Evolutionary conservation across 768 basidiomycete genomes (phyloP).

Genomic region (Tulasnella calospora): DNA sequence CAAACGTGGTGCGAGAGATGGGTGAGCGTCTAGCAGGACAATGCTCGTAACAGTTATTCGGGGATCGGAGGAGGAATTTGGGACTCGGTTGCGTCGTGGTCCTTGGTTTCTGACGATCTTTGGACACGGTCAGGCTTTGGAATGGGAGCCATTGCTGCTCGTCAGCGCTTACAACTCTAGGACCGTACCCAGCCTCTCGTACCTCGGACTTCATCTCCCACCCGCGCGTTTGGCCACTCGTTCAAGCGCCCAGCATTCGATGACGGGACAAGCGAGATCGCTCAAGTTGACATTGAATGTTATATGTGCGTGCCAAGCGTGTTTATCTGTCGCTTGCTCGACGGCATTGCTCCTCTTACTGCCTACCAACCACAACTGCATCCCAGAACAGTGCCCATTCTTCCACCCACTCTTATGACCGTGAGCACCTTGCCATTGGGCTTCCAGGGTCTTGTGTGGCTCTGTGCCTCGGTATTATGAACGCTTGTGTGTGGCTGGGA

Average conservation of each 20-base stretch:
- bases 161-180: not conserved
- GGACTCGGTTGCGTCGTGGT: not conserved
- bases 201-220: not conserved
- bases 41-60: not conserved
- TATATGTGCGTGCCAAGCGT: no score
- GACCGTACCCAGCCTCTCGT: not conserved
- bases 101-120: not conserved
- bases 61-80: not conserved
- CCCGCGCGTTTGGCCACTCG: no score
- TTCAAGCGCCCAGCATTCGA: no score
- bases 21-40: not conserved
- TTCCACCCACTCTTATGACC: not conserved
- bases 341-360: no score
- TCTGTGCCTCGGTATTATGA: not conserved
- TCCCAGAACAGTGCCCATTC: not conserved
- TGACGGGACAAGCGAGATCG: no score
- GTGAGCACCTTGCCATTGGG: not conserved
- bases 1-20: not conserved
- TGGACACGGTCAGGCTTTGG: not conserved
- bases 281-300: no score
- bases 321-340: no score
- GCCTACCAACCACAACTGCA: not conserved
- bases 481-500: not conserved
- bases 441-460: not conserved
- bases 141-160: not conserved